phyloP scores from a whole-genome alignment of 2,329 filamentous ascomycete species.

The Colletotrichum coccodes region DNA sequence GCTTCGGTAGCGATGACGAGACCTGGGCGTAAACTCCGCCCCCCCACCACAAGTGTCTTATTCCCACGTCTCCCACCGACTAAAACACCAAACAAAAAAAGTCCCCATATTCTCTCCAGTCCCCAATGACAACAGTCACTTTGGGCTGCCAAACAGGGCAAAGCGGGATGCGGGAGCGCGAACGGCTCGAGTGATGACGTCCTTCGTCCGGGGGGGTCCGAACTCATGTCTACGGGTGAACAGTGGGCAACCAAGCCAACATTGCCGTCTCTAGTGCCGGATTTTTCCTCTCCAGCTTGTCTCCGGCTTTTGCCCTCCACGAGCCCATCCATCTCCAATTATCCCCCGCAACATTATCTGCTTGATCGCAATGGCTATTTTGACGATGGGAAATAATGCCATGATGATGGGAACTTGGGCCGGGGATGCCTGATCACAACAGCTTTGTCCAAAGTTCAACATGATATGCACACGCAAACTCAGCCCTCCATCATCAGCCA shows the following conservation, averaged over 20 bases:
- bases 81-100: background rate
- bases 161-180: conserved; percentile 12
- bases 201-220: conserved; percentile 7
- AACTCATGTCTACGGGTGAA: background rate
- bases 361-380: background rate
- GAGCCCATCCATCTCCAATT: conserved; percentile 3
- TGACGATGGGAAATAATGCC: background rate
- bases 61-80: background rate
- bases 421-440: background rate
- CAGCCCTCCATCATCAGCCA: background rate
- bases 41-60: background rate
- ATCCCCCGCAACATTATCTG: conserved; percentile 3
- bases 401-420: background rate
- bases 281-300: background rate
- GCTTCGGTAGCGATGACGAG: background rate
- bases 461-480: background rate
- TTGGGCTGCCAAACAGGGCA: conserved; percentile 14
- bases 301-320: background rate
- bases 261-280: background rate
- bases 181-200: conserved; percentile 16
- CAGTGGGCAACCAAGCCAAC: background rate
- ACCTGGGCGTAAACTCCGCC: background rate
- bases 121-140: background rate
- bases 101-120: background rate
- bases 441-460: background rate